Evolutionary conservation across 1,139 yeast genomes (phyloP), one percentile per base, ranked within the genome.

Genomic region (Blastobotrys serpentis): DNA sequence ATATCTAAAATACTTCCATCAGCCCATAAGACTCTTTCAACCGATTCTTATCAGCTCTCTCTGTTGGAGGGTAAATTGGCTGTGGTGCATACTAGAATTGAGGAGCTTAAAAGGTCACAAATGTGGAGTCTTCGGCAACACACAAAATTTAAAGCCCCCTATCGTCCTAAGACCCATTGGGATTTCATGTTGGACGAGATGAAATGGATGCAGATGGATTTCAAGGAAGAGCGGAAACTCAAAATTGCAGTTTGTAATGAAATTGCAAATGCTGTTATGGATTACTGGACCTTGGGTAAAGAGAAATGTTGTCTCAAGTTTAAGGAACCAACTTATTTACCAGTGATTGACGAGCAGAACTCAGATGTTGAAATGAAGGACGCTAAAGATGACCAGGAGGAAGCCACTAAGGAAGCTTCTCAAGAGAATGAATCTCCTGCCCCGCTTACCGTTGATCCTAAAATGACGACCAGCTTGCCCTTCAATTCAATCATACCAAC

Each of bases 91-190:
- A 86, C 95, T 2, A 77, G 98, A 50, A 90, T 94, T 42, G 98
- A 92, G 62, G 98, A 90, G 63, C 73, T 94, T 52, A 87, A 89
- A 62, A 74, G 95, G 47, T 84, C 84, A 50, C 87, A 88, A 4
- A 82, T 86, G 59, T 94, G 98, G 98, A 85, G 96, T 22, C 71
- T 90, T 49, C 76, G 96, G 45, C 98, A 94, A 64, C 96, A 95
- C 1, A 74, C 78, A 47, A 76, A 78, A 54, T 83, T 76, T 58
- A 65, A 74, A 21, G 95, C 88, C 54, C 97, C 98, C 0, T 77
- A 79, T 46, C 66, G 76, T 7, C 64, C 70, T 17, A 72, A 67
- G 29, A 71, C 82, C 2, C 89, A 86, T 56, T 82, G 95, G 88
- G 92, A 85, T 58, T 69, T 75, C 54, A 56, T 90, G 36, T 54